Evolutionary conservation across 192 early-diverging fungal species (phyloP), one percentile per base, ranked within the genome.

Genomic region (Entomortierella beljakovae): DNA sequence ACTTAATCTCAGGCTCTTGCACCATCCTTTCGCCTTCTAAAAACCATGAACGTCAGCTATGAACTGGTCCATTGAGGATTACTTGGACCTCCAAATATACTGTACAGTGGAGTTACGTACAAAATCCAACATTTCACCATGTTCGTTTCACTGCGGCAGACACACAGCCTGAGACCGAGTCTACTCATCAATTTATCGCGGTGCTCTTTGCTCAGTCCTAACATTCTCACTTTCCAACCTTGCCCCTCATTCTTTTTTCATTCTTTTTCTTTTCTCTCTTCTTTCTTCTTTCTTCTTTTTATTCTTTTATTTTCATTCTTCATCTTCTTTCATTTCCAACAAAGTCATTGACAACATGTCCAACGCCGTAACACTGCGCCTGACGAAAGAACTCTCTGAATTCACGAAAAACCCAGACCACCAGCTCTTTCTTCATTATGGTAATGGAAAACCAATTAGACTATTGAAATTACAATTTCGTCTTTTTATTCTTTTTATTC

Each of bases 361-460:
- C n/a, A 70, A 64, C 61, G 42, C 75, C 49, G 75, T 79, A n/a
- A 79, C 67, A 37, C 49, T 79, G 43, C 75, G 75, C 20, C 56
- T 79, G 23, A 64, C 67, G 25, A 79, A 79, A 42, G 75, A 79
- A 57, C 57, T 79, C 16, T 79, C 75, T n/a, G 75, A 79, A 43
- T 62, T 69, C 50, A 57, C 75, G 25, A 79, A 79, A 68, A 79
- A 79, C 20, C 75, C 75, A 5, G 75, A 79, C 61, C 67, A 79
- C 49, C 75, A 79, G 49, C 60, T 79, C 37, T 79, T 70, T 35
- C 61, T 79, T 11, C 66, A 79, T 43, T 69, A 58, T 22, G 75
- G 75, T 79, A 79, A 59, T 40, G 3, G 20, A 31, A 18, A 31
- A 20, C 8, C 16, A 7, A 23, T 52, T 43, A 43, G 18, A 43